phyloP scores from a whole-genome alignment of 1,284 basidiomycete species.

The Laetiporus sulphureus region DNA sequence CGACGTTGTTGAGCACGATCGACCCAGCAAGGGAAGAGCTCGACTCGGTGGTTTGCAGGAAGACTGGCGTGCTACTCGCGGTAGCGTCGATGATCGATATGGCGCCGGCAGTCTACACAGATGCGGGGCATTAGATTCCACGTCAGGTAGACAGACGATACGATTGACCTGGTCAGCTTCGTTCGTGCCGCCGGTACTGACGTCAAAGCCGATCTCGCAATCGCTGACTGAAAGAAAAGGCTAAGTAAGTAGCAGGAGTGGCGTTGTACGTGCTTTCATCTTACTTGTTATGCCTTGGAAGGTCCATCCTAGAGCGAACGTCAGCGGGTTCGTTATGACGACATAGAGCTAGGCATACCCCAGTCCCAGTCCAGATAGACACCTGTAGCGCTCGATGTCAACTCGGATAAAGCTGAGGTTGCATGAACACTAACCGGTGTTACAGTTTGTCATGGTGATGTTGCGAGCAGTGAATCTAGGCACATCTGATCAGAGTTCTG shows the following conservation, averaged over 20 bases:
- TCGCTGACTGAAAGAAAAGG: slow-evolving; percentile 49
- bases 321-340: slow-evolving; percentile 1
- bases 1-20: slow-evolving; percentile 51
- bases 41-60: slow-evolving; percentile 28
- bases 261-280: too few relatives aligned
- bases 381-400: too few relatives aligned
- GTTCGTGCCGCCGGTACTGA: slow-evolving; percentile 38
- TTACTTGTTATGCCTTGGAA: slow-evolving; percentile 37
- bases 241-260: too few relatives aligned
- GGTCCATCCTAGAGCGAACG: slow-evolving; percentile 28
- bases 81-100: slow-evolving; percentile 57
- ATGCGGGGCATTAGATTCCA: too few relatives aligned
- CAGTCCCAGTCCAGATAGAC: too few relatives aligned
- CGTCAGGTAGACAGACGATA: too few relatives aligned
- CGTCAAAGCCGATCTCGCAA: slow-evolving; percentile 37
- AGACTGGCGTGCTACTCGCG: slow-evolving; percentile 40
- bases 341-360: slow-evolving; percentile 20
- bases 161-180: slow-evolving; percentile 18
- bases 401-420: too few relatives aligned
- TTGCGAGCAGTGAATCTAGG: slow-evolving; percentile 47
- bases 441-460: slow-evolving; percentile 50
- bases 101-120: slow-evolving; percentile 36
- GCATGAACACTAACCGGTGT: too few relatives aligned
- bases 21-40: slow-evolving; percentile 38
- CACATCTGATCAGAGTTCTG: slow-evolving; percentile 24